Evolutionary conservation across 352 stramenopile species (phyloP), one percentile per base, ranked within the genome.

Genomic region (Pythium myriotylum): DNA sequence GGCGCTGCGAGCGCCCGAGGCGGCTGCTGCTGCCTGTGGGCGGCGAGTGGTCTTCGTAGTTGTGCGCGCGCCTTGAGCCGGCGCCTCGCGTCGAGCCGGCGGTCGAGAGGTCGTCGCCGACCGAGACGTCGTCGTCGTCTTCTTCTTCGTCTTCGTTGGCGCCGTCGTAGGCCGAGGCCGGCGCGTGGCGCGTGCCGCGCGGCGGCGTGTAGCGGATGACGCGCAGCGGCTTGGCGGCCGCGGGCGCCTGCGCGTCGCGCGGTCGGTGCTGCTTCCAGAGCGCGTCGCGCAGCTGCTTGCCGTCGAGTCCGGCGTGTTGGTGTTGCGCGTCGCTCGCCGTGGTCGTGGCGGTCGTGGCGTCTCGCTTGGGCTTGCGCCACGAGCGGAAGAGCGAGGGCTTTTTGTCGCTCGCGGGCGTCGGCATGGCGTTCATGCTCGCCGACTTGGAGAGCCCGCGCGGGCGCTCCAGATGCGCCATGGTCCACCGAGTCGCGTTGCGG

Each of bases 261-360:
- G 62, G 40, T 24, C 54, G 47, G 32, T 70, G 62, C 49, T 70
- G 62, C 50, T 55, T 56, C 62, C 62, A 70, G 54, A 65, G 32
- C 32, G 62, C 62, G 6, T 70, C 62, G 4, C 62, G 62, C n/a
- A 70, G 45, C 39, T 70, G 37, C 40, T 61, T 64, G 24, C 62
- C 62, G 13, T 70, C 62, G 45, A 70, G 50, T 3, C 23, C 42
- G 16, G 26, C 32, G 33, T 52, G 27, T 24, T 47, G 41, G 8
- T 49, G 26, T 20, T 42, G 8, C 16, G 33, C 8, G 24, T 19
- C 23, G 8, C 16, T 9, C 12, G 53, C n/a, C 4, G 53, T 40
- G 53, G n/a, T n/a, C n/a, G n/a, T n/a, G n/a, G n/a, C n/a, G n/a
- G n/a, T n/a, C n/a, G n/a, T n/a, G n/a, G 22, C 41, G 2, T 45